Percentiles rank a stretch among this genome's conserved stretches.
These are phyloP conservation scores for Termitomyces sp. DNA, from an alignment of 768 basidiomycete genomes.

Conservation along the genomic window DNA sequence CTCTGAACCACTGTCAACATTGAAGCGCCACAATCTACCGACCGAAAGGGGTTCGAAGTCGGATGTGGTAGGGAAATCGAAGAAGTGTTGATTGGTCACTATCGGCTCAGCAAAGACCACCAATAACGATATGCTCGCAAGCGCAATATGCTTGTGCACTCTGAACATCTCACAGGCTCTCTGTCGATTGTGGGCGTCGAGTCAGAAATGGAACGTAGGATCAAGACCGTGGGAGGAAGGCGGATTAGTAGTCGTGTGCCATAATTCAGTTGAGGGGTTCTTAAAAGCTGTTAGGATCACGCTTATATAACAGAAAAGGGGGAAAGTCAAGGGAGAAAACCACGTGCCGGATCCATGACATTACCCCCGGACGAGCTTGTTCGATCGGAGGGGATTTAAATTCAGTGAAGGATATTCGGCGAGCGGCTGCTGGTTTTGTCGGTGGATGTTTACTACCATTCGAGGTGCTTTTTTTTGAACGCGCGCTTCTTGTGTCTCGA, in stretches of 20 bases:
- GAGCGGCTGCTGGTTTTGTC: no score
- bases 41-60: conserved; percentile 5
- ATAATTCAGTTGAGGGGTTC: no score
- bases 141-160: conserved; percentile 2
- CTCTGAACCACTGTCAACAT: neutral
- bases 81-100: conserved; percentile 8
- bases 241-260: neutral
- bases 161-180: neutral
- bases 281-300: no score
- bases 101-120: conserved; percentile 5
- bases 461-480: no score
- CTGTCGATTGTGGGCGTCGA: neutral
- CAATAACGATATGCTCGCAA: conserved; percentile 14
- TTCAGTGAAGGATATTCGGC: no score
- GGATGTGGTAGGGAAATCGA: conserved; percentile 1
- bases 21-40: conserved; percentile 16
- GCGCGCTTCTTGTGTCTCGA: no score
- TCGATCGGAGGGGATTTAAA: no score
- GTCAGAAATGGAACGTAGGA: neutral
- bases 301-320: no score
- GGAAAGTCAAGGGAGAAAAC: no score
- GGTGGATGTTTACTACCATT: no score
- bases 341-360: no score
- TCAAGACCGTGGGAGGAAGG: neutral
- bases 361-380: no score